A percentile compares a stretch with the other conserved stretches of the same genome.
Conservation (phyloP, 805 yeast genomes). For the Ogataea siamensis region DNA sequence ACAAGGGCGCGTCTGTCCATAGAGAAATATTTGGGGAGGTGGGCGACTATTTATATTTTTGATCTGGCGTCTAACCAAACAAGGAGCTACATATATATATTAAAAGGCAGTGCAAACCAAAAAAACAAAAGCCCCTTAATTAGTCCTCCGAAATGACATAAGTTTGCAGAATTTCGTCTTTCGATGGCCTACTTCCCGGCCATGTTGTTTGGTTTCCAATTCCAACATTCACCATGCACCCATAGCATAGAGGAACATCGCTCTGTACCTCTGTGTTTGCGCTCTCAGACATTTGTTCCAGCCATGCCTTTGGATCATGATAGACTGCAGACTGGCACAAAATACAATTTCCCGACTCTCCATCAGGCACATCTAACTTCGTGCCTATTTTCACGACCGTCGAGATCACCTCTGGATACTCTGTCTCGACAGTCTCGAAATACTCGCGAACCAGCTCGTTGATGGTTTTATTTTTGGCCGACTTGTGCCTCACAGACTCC, state of each 20-base stretch:
- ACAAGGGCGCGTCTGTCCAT: too few species aligned
- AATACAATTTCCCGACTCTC: constrained; percentile 38
- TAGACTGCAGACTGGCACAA: constrained; percentile 57
- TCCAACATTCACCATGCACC: constrained; percentile 66
- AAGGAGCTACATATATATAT: too few species aligned
- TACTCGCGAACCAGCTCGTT: constrained; percentile 76
- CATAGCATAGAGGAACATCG: constrained; percentile 61
- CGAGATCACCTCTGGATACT: constrained; percentile 84
- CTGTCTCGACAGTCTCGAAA: constrained; percentile 67
- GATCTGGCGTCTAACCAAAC: too few species aligned
- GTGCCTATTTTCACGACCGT: constrained; percentile 90
- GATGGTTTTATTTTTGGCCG: constrained; percentile 73
- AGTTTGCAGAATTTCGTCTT: constrained; percentile 31
- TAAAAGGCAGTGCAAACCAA: too few species aligned
- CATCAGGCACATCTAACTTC: constrained; percentile 56
- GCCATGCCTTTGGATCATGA: constrained; percentile 63
- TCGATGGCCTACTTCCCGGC: constrained; percentile 30
- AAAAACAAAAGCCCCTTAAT: too few species aligned
- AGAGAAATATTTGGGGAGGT: too few species aligned
- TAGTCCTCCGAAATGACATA: too few species aligned
- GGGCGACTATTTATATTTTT: too few species aligned
- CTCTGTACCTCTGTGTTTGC: constrained; percentile 11
- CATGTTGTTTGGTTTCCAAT: constrained; percentile 37
- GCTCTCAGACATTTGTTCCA: constrained; percentile 55
- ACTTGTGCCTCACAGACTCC: constrained; percentile 31